Conservation (phyloP, 805 yeast species). For the Maudiozyma bulderi region DNA sequence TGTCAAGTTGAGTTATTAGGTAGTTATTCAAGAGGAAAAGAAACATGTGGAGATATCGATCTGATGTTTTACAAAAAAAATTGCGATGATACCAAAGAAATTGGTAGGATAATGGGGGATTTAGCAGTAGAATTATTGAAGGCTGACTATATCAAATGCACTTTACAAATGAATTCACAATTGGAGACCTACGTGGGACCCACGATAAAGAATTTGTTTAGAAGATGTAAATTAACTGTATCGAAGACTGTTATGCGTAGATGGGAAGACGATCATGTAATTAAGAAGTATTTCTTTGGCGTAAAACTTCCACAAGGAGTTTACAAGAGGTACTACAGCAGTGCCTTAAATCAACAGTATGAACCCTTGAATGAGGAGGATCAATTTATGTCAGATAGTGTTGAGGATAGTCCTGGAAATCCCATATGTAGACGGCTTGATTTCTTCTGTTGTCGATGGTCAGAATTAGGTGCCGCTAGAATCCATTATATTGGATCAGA, state of each 20-base stretch:
- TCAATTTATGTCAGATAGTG: conserved; percentile 16
- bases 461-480: conserved; percentile 26
- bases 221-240: conserved; percentile 4
- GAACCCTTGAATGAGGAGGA: conserved; percentile 10
- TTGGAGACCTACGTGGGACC: conserved; percentile 8
- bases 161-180: conserved; percentile 14
- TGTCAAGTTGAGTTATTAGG: conserved; percentile 23
- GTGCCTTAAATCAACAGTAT: background rate
- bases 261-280: conserved; percentile 2
- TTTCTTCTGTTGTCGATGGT: conserved; percentile 24
- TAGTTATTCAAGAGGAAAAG: conserved; percentile 21
- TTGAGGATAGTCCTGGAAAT: conserved; percentile 1
- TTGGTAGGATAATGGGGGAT: conserved; percentile 15
- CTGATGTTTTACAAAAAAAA: conserved; percentile 20
- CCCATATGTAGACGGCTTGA: conserved; percentile 25
- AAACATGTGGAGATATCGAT: conserved; percentile 26
- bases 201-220: conserved; percentile 7
- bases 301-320: conserved; percentile 7
- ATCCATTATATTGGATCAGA: conserved; percentile 27
- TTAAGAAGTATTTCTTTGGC: conserved; percentile 18
- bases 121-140: conserved; percentile 11
- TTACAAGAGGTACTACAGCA: background rate
- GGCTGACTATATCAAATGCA: conserved; percentile 19
- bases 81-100: conserved; percentile 17
- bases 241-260: background rate